These are phyloP conservation scores for Pseudozyma hubeiensis DNA, from an alignment of 1,284 basidiomycete genomes.

Conservation along the genomic window DNA sequence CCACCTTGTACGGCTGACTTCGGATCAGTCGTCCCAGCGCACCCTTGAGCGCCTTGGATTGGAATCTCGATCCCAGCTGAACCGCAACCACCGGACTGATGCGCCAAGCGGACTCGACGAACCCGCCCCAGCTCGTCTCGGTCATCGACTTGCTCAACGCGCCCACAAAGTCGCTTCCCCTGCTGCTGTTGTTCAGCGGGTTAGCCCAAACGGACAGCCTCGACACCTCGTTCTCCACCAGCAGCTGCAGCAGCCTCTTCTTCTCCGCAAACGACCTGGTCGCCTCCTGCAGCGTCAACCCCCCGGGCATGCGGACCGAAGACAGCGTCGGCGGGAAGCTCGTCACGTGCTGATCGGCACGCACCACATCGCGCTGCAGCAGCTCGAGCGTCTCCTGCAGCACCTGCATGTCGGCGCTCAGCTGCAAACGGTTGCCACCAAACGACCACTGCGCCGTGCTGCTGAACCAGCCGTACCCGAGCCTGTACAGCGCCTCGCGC, in stretches of 20 bases:
- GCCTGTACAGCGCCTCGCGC: slow-evolving; percentile 80
- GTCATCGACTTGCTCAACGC: slow-evolving; percentile 69
- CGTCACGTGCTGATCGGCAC: slow-evolving; percentile 69
- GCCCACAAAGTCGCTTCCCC: slow-evolving; percentile 71
- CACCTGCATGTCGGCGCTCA: slow-evolving; percentile 87
- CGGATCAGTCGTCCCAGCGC: slow-evolving; percentile 83
- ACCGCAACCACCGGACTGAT: slow-evolving; percentile 85
- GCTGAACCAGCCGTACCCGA: slow-evolving; percentile 90
- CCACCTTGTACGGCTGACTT: slow-evolving; percentile 77
- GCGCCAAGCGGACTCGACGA: slow-evolving; percentile 83
- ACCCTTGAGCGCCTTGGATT: slow-evolving; percentile 74
- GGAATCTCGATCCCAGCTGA: slow-evolving; percentile 87
- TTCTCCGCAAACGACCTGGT: slow-evolving; percentile 29
- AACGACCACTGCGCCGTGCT: slow-evolving; percentile 79
- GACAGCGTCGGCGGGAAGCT: slow-evolving; percentile 52
- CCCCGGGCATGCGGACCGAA: slow-evolving; percentile 45
- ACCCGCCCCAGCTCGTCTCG: slow-evolving; percentile 78
- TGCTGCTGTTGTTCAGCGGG: slow-evolving; percentile 77
- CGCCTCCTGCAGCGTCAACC: slow-evolving; percentile 50
- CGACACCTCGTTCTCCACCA: slow-evolving; percentile 90
- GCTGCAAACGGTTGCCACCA: slow-evolving; percentile 88
- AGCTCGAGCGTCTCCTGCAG: slow-evolving; percentile 84
- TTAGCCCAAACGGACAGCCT: slow-evolving; percentile 91
- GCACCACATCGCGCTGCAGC: slow-evolving; percentile 79
- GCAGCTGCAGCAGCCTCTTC: slow-evolving; percentile 74